Evolutionary conservation across 305 asterid species (phyloP).

Genomic region (Fraxinus baroniana): DNA sequence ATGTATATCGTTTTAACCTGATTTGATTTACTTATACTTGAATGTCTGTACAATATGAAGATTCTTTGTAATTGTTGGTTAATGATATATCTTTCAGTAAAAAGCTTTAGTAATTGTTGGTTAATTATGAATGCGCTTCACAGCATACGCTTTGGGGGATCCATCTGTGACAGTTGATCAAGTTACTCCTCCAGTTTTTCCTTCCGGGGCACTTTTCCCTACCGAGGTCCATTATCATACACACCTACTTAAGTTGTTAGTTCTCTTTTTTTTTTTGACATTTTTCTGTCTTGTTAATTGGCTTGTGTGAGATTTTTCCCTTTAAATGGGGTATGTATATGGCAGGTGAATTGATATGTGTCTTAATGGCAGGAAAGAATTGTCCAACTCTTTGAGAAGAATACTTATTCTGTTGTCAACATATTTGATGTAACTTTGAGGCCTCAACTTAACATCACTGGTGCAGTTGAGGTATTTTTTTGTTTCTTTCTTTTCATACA

Average conservation of each 20-base stretch:
- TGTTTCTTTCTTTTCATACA: constrained; percentile 1
- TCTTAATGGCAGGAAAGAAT: constrained; percentile 83
- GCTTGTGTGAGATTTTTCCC: constrained; percentile 30
- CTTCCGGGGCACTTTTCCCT: constrained; percentile 79
- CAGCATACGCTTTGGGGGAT: constrained; percentile 94
- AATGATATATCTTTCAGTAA: neutral
- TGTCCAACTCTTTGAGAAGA: constrained; percentile 82
- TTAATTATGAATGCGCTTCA: constrained; percentile 9
- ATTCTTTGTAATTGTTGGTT: neutral
- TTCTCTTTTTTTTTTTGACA: neutral
- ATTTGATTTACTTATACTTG: neutral
- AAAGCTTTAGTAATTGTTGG: neutral
- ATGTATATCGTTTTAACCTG: neutral
- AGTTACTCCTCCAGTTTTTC: constrained; percentile 66
- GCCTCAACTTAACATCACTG: constrained; percentile 78
- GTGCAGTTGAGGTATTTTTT: constrained; percentile 81
- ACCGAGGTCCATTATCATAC: constrained; percentile 56
- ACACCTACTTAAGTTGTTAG: constrained; percentile 9
- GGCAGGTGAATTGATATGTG: constrained; percentile 55
- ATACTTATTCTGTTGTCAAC: constrained; percentile 91
- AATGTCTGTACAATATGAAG: neutral
- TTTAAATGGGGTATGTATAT: constrained; percentile 13
- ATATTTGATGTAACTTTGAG: constrained; percentile 89
- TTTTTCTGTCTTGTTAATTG: constrained; percentile 23
- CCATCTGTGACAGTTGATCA: constrained; percentile 85